These are phyloP conservation scores for Hypomyces perniciosus DNA, from an alignment of 2,329 filamentous ascomycete genomes.

Conservation along the genomic window DNA sequence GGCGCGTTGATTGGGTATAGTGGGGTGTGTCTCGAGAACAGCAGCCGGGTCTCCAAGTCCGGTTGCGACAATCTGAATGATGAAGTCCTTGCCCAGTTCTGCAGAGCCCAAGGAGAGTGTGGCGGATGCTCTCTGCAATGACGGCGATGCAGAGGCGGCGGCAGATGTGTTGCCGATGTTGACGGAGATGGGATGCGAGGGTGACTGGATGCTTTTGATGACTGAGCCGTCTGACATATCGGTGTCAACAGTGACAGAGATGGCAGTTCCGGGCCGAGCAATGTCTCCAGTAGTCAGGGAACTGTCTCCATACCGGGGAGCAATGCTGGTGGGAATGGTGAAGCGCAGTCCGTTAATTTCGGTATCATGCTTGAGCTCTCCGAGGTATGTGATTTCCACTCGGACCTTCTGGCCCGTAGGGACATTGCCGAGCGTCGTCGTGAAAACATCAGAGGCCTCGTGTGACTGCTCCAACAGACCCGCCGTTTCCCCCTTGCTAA, in stretches of 20 bases:
- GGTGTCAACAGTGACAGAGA: constrained; percentile 29
- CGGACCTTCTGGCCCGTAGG: constrained; percentile 49
- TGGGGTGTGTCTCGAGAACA: constrained; percentile 60
- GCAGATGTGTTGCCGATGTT: constrained; percentile 51
- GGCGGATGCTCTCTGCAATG: constrained; percentile 55
- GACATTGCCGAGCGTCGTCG: constrained; percentile 62
- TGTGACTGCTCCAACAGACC: constrained; percentile 59
- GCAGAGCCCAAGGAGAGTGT: constrained; percentile 47
- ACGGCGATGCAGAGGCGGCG: constrained; percentile 39
- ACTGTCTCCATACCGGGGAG: constrained; percentile 56
- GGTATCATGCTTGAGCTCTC: constrained; percentile 66
- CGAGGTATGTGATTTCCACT: constrained; percentile 60
- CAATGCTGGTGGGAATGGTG: constrained; percentile 61
- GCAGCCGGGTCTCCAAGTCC: constrained; percentile 56
- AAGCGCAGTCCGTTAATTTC: constrained; percentile 62
- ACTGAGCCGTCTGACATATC: constrained; percentile 47
- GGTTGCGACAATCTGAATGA: constrained; percentile 58
- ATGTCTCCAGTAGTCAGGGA: neutral
- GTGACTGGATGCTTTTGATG: constrained; percentile 59
- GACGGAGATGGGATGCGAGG: constrained; percentile 62
- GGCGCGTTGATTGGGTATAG: constrained; percentile 54
- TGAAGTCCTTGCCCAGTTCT: constrained; percentile 58
- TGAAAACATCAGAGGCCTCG: constrained; percentile 59
- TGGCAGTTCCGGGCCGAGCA: neutral
- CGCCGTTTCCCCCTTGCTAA: constrained; percentile 53